phyloP scores from a whole-genome alignment of 371 early-diverging fungal species.

The Rhizopus microsporus region DNA sequence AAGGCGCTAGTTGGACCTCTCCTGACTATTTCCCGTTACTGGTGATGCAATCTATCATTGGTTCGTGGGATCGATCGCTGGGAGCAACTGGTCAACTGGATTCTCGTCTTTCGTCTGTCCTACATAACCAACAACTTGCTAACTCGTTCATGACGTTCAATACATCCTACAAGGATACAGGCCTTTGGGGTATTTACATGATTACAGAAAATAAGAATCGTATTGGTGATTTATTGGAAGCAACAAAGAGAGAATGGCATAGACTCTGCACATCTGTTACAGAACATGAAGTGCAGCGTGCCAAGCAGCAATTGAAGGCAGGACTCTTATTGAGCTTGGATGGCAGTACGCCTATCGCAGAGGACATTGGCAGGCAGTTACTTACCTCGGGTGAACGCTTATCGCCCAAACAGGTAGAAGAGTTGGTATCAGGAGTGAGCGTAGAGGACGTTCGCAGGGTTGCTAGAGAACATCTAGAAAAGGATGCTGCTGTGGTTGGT shows the following conservation, averaged over 20 bases:
- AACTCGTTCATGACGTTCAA: constrained; percentile 96
- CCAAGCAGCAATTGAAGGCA: constrained; percentile 96
- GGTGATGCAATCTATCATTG: constrained; percentile 89
- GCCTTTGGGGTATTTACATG: constrained; percentile 93
- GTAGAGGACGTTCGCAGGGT: constrained; percentile 83
- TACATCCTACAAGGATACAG: constrained; percentile 95
- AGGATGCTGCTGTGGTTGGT: constrained; percentile 89
- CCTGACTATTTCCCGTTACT: constrained; percentile 93
- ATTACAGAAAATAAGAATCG: constrained; percentile 76
- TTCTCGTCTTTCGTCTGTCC: constrained; percentile 81
- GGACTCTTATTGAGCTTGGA: constrained; percentile 83
- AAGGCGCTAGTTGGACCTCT: constrained; percentile 88
- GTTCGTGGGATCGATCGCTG: constrained; percentile 90
- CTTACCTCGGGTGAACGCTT: constrained; percentile 85
- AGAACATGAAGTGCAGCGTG: constrained; percentile 90
- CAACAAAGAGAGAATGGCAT: constrained; percentile 88
- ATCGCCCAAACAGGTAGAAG: constrained; percentile 40
- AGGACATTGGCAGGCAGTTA: constrained; percentile 94
- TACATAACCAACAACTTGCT: constrained; percentile 81
- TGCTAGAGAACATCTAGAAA: constrained; percentile 81
- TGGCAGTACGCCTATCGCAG: constrained; percentile 85
- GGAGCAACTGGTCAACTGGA: constrained; percentile 83
- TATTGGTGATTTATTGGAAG: constrained; percentile 87
- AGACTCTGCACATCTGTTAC: constrained; percentile 84
- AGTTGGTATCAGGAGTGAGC: constrained; percentile 25